A percentile compares a stretch with the other conserved stretches of the same genome.
These are phyloP conservation scores for Plantago lanceolata DNA, from an alignment of 305 asterid genomes.

Conservation along the genomic window DNA sequence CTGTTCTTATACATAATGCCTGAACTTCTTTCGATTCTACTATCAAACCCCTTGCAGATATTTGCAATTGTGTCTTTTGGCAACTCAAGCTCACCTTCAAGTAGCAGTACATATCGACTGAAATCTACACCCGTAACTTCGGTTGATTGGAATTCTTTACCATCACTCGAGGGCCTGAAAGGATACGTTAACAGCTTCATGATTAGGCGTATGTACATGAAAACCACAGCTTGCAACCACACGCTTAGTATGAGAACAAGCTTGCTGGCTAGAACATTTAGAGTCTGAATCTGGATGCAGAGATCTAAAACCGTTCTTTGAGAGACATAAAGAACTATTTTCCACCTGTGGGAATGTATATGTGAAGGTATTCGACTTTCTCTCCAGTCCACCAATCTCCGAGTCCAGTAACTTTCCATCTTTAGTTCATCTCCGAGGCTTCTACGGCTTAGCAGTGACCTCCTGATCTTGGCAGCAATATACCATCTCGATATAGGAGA, in stretches of 20 bases:
- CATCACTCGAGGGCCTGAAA: neutral
- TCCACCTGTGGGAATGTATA: constrained; percentile 35
- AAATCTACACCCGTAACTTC: constrained; percentile 21
- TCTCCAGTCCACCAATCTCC: constrained; percentile 47
- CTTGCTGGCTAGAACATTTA: constrained; percentile 15
- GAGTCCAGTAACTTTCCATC: constrained; percentile 44
- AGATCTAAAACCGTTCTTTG: constrained; percentile 3
- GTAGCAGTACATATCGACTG: constrained; percentile 28
- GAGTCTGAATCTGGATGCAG: constrained; percentile 17
- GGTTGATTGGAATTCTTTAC: neutral
- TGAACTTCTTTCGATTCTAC: neutral
- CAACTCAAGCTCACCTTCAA: constrained; percentile 21
- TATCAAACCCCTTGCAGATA: constrained; percentile 6
- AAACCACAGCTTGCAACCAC: neutral
- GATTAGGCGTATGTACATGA: neutral
- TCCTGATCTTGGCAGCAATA: constrained; percentile 24
- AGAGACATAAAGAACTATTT: constrained; percentile 19
- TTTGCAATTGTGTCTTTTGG: neutral
- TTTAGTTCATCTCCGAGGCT: constrained; percentile 28
- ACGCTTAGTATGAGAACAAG: neutral
- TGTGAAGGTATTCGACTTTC: constrained; percentile 43
- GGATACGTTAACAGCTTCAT: neutral
- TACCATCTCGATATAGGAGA: constrained; percentile 8
- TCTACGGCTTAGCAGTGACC: constrained; percentile 24
- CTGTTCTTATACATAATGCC: neutral